These are phyloP conservation scores for Piromyces finnis DNA, from an alignment of 192 early-diverging fungal genomes.

Conservation along the genomic window DNA sequence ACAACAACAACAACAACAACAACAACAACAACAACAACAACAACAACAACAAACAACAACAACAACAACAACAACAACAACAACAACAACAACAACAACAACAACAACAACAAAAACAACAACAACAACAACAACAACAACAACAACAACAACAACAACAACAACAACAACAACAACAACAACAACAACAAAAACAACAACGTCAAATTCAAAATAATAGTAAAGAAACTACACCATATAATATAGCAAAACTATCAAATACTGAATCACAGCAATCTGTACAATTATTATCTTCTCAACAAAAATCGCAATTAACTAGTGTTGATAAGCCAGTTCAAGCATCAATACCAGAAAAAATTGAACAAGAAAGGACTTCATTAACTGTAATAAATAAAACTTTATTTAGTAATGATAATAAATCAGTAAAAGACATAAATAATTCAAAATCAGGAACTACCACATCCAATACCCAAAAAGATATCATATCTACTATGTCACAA, in stretches of 20 bases:
- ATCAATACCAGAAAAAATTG: too few species aligned
- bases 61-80: background rate
- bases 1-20: background rate
- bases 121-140: too few species aligned
- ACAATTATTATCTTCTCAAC: background rate
- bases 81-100: background rate
- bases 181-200: background rate
- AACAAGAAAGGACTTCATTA: too few species aligned
- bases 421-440: too few species aligned
- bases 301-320: background rate
- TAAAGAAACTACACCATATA: background rate
- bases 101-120: background rate
- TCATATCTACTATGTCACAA: too few species aligned
- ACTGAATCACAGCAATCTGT: background rate
- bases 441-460: too few species aligned
- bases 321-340: background rate
- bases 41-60: background rate
- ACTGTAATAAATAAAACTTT: too few species aligned
- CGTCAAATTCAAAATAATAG: background rate
- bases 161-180: background rate
- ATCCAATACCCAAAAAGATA: too few species aligned
- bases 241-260: too few species aligned
- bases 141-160: too few species aligned
- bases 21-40: background rate
- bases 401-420: too few species aligned